Evolutionary conservation across 2,329 filamentous ascomycete genomes (phyloP).

Genomic region (Pyrenophora teres): DNA sequence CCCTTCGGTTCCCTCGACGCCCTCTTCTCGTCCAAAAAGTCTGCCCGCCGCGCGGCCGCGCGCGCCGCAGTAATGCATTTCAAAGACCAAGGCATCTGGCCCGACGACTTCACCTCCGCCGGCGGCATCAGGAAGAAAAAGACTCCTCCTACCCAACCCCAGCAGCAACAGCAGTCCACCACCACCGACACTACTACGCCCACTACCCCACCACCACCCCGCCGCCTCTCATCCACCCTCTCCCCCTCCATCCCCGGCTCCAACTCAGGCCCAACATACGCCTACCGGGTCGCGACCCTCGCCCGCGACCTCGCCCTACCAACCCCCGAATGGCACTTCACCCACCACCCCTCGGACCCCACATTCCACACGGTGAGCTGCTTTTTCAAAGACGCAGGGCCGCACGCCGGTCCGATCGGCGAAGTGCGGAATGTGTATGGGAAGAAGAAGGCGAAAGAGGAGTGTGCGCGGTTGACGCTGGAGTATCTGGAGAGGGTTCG

Average conservation of each 20-base stretch:
- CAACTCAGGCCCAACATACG: background rate
- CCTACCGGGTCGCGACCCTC: constrained; percentile 26
- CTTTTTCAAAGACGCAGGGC: constrained; percentile 35
- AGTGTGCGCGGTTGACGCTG: constrained; percentile 51
- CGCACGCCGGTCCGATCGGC: constrained; percentile 45
- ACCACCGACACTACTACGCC: background rate
- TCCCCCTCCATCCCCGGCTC: background rate
- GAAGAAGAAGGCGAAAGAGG: constrained; percentile 56
- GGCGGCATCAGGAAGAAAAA: constrained; percentile 44
- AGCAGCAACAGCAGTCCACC: background rate
- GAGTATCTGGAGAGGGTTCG: constrained; percentile 46
- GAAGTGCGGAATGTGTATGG: constrained; percentile 52
- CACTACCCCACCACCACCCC: background rate
- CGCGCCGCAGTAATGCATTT: constrained; percentile 50
- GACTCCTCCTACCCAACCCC: background rate
- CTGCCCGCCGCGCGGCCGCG: constrained; percentile 50
- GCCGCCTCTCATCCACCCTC: background rate
- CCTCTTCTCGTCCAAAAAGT: constrained; percentile 48
- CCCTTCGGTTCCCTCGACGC: constrained; percentile 44
- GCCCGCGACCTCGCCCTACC: constrained; percentile 26
- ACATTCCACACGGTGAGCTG: constrained; percentile 46
- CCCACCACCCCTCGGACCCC: constrained; percentile 7
- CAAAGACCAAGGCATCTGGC: constrained; percentile 42
- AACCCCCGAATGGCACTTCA: constrained; percentile 29
- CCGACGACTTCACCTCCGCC: constrained; percentile 16